Conservation (phyloP, 1,284 basidiomycete species). For the Afroboletus lepidellus region DNA sequence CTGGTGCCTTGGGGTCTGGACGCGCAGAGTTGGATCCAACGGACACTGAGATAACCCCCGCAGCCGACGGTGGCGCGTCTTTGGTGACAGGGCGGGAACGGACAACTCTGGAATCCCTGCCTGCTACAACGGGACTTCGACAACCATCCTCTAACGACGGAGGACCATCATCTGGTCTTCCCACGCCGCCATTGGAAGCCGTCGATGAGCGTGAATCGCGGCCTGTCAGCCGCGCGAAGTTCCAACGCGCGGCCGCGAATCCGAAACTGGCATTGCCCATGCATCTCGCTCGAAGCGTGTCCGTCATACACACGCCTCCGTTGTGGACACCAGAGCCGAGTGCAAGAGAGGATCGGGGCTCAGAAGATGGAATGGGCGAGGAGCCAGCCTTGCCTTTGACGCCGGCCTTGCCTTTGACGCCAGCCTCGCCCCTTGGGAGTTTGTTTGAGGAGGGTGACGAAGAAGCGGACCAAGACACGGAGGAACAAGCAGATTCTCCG, state of each 20-base stretch:
- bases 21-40: neutral
- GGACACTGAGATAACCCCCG: neutral
- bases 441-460: neutral
- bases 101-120: neutral
- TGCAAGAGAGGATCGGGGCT: neutral
- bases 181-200: conserved; percentile 7
- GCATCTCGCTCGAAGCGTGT: neutral
- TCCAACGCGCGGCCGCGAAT: neutral
- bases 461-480: neutral
- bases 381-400: neutral
- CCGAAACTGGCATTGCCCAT: neutral
- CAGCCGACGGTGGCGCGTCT: neutral
- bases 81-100: too few relatives aligned
- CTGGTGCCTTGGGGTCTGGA: neutral
- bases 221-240: neutral
- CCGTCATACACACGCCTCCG: conserved; percentile 9
- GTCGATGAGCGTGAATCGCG: neutral
- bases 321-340: neutral
- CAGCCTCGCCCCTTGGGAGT: neutral
- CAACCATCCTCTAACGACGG: neutral
- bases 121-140: neutral
- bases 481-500: neutral
- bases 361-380: too few relatives aligned
- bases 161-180: conserved; percentile 2
- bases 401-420: conserved; percentile 3